A percentile compares a stretch with the other conserved stretches of the same genome.
phyloP scores from a whole-genome alignment of 2,329 filamentous ascomycete genomes.

The Clarireedia monteithiana region DNA sequence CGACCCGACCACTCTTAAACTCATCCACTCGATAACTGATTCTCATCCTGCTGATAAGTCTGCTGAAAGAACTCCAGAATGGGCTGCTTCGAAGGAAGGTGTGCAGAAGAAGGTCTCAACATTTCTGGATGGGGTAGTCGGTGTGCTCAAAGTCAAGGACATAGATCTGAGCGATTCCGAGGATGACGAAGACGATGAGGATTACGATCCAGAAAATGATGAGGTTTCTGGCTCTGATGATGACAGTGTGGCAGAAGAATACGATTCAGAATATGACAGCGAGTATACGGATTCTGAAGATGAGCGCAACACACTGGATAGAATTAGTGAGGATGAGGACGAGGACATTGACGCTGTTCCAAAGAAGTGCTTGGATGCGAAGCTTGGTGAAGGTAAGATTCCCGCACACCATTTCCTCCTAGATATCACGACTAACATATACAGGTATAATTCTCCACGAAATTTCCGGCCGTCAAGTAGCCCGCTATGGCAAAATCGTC shows the following conservation, averaged over 20 bases:
- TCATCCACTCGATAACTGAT: neutral
- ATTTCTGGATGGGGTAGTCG: neutral
- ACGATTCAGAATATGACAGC: slow-evolving; percentile 1
- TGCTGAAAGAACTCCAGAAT: neutral
- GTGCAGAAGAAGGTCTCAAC: neutral
- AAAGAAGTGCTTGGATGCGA: slow-evolving; percentile 7
- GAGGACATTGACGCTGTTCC: neutral
- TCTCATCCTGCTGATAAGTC: neutral
- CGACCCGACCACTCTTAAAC: neutral
- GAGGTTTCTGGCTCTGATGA: neutral
- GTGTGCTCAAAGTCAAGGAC: neutral
- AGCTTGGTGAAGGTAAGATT: neutral
- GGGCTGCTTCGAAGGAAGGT: neutral
- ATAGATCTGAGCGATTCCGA: neutral
- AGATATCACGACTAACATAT: neutral
- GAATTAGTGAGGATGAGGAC: slow-evolving; percentile 1
- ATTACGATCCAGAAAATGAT: neutral
- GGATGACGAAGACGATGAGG: neutral
- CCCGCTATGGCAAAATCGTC: slow-evolving; percentile 9
- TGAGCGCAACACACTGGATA: neutral
- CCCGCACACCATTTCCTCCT: too few relatives aligned
- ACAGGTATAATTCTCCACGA: slow-evolving; percentile 9
- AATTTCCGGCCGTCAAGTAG: slow-evolving; percentile 7
- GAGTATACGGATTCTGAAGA: slow-evolving; percentile 3
- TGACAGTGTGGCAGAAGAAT: neutral